These are phyloP conservation scores for Ganoderma sp. DNA, from an alignment of 1,284 basidiomycete genomes.

Conservation along the genomic window DNA sequence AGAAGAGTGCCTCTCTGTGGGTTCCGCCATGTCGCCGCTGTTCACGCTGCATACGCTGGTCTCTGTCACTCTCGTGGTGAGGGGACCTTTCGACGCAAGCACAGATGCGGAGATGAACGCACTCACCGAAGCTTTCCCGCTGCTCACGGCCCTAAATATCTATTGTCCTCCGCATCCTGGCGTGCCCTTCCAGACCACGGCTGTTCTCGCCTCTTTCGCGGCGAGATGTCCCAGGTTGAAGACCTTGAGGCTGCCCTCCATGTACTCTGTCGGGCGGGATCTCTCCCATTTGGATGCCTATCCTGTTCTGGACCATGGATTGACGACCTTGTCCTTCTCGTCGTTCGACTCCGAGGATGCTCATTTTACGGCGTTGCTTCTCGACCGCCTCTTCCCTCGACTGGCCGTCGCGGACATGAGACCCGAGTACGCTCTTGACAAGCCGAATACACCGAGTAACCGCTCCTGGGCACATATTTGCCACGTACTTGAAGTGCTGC, in stretches of 20 bases:
- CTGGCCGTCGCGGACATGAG: not conserved
- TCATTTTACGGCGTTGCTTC: not conserved
- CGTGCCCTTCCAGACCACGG: not conserved
- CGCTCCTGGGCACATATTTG: not conserved
- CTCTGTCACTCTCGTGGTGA: not conserved
- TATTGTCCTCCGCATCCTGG: no score
- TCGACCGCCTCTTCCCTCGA: slow-evolving; percentile 4
- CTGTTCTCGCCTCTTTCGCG: not conserved
- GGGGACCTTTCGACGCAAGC: not conserved
- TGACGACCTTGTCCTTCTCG: not conserved
- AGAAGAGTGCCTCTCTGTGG: not conserved
- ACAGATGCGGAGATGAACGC: not conserved
- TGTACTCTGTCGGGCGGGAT: no score
- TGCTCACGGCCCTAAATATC: not conserved
- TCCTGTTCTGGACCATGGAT: not conserved
- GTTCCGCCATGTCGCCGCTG: not conserved
- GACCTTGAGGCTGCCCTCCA: not conserved
- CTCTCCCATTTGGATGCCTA: not conserved
- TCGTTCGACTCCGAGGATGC: not conserved
- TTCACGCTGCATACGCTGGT: not conserved
- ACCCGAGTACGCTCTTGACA: not conserved
- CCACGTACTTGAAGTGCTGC: not conserved
- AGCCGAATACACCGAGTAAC: not conserved
- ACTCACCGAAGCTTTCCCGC: not conserved
- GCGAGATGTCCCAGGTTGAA: not conserved